phyloP scores from a whole-genome alignment of 2,329 filamentous ascomycete genomes.

The Xylariaceae sp. region DNA sequence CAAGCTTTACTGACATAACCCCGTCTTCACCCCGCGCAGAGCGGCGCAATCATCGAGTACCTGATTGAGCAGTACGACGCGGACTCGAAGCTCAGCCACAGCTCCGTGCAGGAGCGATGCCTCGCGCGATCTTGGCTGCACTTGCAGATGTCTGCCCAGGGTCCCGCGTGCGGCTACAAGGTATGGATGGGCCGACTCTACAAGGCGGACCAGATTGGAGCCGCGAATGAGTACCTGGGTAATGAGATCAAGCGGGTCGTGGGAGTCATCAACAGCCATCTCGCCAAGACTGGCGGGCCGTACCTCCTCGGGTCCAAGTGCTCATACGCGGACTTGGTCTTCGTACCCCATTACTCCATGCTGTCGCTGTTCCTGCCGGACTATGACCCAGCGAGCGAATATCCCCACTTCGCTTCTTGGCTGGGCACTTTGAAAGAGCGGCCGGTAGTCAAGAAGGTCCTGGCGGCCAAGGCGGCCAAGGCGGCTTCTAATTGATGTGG shows the following conservation, averaged over 20 bases:
- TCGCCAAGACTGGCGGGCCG: slow-evolving; percentile 10
- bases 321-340: slow-evolving; percentile 28
- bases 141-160: slow-evolving; percentile 45
- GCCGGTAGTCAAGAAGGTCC: too few species aligned
- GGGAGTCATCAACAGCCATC: slow-evolving; percentile 15
- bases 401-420: too few species aligned
- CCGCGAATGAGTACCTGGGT: slow-evolving; percentile 32
- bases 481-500: too few species aligned
- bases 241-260: slow-evolving; percentile 26
- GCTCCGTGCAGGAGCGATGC: slow-evolving; percentile 38
- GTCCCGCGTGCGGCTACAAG: slow-evolving; percentile 46
- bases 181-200: slow-evolving; percentile 19
- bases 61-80: slow-evolving; percentile 49
- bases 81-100: slow-evolving; percentile 43
- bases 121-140: slow-evolving; percentile 40
- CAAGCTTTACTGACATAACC: too few species aligned
- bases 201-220: slow-evolving; percentile 31
- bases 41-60: slow-evolving; percentile 53
- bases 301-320: slow-evolving; percentile 30
- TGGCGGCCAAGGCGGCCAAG: too few species aligned
- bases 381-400: too few species aligned
- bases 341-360: slow-evolving; percentile 1
- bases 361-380: too few species aligned
- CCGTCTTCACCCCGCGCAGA: slow-evolving; percentile 40
- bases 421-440: too few species aligned